Percentiles rank a stretch among this genome's conserved stretches.
These are phyloP conservation scores for Arthroderma sp. DNA, from an alignment of 2,329 filamentous ascomycete species.

Conservation along the genomic window DNA sequence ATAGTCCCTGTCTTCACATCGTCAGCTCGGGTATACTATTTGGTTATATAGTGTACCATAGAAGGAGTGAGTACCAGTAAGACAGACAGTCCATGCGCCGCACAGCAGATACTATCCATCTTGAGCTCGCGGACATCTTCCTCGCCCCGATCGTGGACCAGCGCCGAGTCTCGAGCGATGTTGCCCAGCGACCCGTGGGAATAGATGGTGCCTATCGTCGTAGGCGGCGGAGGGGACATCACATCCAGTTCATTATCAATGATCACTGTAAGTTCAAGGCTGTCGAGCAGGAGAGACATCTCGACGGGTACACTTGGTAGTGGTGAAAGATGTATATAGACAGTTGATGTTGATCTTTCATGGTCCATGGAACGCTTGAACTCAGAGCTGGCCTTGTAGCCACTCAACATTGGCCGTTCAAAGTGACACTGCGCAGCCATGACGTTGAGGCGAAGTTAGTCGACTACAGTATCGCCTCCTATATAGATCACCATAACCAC, in stretches of 20 bases:
- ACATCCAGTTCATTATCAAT: slow-evolving; percentile 46
- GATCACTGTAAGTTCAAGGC: slow-evolving; percentile 39
- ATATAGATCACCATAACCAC: background rate
- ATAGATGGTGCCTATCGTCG: slow-evolving; percentile 27
- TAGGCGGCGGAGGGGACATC: slow-evolving; percentile 37
- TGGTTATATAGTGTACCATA: background rate
- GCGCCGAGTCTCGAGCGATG: slow-evolving; percentile 29
- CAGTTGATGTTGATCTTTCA: background rate
- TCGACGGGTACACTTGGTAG: background rate
- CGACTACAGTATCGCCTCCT: background rate
- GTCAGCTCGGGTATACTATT: background rate
- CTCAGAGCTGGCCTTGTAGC: background rate
- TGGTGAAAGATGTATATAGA: background rate
- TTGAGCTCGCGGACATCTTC: slow-evolving; percentile 36
- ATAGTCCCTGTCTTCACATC: slow-evolving; percentile 35
- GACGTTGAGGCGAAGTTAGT: background rate
- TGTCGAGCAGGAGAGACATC: slow-evolving; percentile 24
- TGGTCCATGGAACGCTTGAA: background rate
- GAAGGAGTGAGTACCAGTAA: slow-evolving; percentile 39
- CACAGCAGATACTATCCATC: slow-evolving; percentile 43
- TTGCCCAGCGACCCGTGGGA: slow-evolving; percentile 35
- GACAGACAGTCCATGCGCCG: slow-evolving; percentile 44
- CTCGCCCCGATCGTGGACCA: slow-evolving; percentile 30
- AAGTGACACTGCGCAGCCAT: background rate
- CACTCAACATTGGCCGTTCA: background rate